These are phyloP conservation scores for Mycena sp. DNA, from an alignment of 1,284 basidiomycete genomes.

Conservation along the genomic window DNA sequence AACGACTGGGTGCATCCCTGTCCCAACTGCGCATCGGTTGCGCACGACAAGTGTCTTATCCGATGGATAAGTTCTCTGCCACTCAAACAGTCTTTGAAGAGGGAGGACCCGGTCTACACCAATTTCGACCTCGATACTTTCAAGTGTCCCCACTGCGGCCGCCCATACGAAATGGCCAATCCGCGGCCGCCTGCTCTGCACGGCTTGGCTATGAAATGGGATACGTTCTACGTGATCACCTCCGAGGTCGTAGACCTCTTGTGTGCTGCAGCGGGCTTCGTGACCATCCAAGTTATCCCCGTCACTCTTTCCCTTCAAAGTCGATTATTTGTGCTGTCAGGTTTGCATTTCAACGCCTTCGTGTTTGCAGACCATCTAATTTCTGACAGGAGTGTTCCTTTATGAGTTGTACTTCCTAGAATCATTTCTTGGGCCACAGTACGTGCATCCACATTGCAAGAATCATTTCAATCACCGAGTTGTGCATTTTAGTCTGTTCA, in stretches of 20 bases:
- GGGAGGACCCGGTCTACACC: background rate
- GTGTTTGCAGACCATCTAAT: background rate
- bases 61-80: constrained; percentile 25
- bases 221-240: background rate
- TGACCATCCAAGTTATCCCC: constrained; percentile 11
- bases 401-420: constrained; percentile 23
- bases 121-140: constrained; percentile 18
- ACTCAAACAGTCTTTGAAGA: background rate
- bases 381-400: constrained; percentile 6
- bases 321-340: constrained; percentile 4
- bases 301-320: background rate
- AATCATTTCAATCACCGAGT: background rate
- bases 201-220: background rate
- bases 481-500: constrained; percentile 9
- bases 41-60: constrained; percentile 23
- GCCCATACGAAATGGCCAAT: constrained; percentile 17
- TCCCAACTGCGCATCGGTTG: constrained; percentile 21
- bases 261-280: constrained; percentile 3
- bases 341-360: background rate
- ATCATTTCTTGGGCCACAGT: constrained; percentile 23
- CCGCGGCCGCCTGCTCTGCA: constrained; percentile 1
- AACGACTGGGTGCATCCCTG: constrained; percentile 27
- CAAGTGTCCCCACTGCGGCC: constrained; percentile 21
- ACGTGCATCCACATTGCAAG: background rate
- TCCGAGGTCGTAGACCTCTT: constrained; percentile 3